Conservation (phyloP, 257 asterid species). For the Solanum bulbocastanum region DNA sequence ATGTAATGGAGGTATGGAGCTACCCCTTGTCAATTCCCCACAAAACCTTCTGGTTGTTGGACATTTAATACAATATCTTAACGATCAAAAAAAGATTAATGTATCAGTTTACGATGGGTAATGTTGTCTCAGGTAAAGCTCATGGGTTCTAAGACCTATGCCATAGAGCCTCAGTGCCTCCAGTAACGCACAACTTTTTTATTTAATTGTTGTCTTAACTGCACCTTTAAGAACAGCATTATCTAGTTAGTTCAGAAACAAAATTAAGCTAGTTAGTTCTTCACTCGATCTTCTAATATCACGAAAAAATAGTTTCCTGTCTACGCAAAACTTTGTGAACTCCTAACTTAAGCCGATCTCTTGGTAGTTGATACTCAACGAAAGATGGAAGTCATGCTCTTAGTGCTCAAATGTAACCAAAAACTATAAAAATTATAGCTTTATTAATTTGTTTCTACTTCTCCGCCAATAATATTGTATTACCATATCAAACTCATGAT, state of each 20-base stretch:
- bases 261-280: not conserved
- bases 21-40: not conserved
- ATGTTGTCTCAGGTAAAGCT: not conserved
- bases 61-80: not conserved
- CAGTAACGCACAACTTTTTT: not conserved
- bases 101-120: not conserved
- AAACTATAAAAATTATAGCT: not conserved
- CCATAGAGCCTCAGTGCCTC: not conserved
- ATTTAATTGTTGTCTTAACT: not conserved
- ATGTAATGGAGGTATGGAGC: not conserved
- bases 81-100: not conserved
- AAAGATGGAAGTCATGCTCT: not conserved
- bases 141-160: not conserved
- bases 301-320: not conserved
- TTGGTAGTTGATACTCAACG: not conserved
- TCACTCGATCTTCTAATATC: not conserved
- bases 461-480: not conserved
- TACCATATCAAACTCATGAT: not conserved
- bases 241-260: not conserved
- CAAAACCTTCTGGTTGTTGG: not conserved
- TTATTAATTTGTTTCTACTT: not conserved
- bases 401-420: not conserved
- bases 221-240: not conserved
- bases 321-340: not conserved
- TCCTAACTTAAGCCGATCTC: not conserved